Conservation (phyloP, 2,329 filamentous ascomycete species). For the Teratosphaeria zuluensis region DNA sequence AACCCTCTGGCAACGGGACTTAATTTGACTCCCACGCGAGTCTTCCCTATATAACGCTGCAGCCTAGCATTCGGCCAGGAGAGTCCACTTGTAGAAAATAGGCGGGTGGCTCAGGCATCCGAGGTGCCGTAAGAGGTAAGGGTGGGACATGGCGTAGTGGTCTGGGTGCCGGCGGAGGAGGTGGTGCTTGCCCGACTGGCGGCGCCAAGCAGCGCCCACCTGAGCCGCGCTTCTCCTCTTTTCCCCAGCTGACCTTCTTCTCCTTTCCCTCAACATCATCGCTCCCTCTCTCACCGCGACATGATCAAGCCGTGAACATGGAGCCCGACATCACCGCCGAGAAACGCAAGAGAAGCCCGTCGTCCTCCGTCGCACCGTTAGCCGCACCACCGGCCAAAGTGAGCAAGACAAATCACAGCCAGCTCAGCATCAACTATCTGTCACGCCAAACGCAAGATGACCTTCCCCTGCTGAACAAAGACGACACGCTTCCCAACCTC, state of each 20-base stretch:
- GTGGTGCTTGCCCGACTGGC: neutral
- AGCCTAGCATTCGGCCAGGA: neutral
- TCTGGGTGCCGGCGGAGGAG: neutral
- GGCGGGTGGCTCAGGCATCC: neutral
- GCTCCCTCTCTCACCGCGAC: neutral
- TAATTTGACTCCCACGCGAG: neutral
- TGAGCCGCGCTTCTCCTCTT: constrained; percentile 5
- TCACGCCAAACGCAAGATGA: constrained; percentile 53
- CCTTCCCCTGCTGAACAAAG: constrained; percentile 51
- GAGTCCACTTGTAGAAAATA: neutral
- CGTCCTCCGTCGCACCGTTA: constrained; percentile 19
- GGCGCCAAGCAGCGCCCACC: constrained; percentile 1
- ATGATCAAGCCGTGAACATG: constrained; percentile 1
- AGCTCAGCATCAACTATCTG: constrained; percentile 60
- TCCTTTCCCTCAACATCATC: neutral
- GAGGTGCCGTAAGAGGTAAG: neutral
- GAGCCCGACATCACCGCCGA: constrained; percentile 21
- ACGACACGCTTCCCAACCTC: constrained; percentile 65
- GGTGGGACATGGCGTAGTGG: neutral
- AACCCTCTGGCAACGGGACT: neutral
- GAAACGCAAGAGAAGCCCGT: constrained; percentile 40
- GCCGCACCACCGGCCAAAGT: constrained; percentile 35
- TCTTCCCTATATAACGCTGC: neutral
- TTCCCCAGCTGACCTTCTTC: neutral
- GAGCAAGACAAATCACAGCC: constrained; percentile 45